Evolutionary conservation across 495 filamentous ascomycete species (phyloP), one percentile per base, ranked within the genome.

Genomic region (Pseudotulostoma volvatum): DNA sequence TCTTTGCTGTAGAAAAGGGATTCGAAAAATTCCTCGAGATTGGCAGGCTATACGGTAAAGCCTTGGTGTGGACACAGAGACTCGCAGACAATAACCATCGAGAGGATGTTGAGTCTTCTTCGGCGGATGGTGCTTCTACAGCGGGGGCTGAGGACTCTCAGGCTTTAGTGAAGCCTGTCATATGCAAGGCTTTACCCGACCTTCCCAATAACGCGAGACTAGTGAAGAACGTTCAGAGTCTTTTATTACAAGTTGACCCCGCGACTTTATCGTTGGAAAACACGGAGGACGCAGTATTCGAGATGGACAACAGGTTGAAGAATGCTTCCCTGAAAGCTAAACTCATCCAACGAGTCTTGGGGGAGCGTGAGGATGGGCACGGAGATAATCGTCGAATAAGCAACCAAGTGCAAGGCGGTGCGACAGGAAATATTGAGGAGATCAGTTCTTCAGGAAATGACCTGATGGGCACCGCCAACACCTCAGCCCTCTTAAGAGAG

Each of bases 1-100:
- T 81, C 9, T 83, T 96, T 52, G 90, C 88, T 0, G 69, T 96
- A 2, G 81, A 92, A 50, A 92, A 90, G 46, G 90, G 87, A 1
- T 96, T 88, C 42, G 82, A 90, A 50, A 95, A 93, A 59, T 93
- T 84, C 48, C 46, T 76, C 9, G 76, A 81, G 41, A 70, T 85
- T 48, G 92, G 90, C 1, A 66, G 66, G 39, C 52, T 99, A 15
- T 80, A 87, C 48, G 86, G 90, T n/a, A 77, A 73, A 50, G 74
- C 81, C 2, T 56, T 78, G 1, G 71, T 96, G 30, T 96, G 87
- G 90, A 73, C 77, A 30, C 71, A 74, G 14, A 61, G 78, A 44
- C 56, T 77, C 34, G 47, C 53, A 3, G 53, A 57, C 11, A 44
- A 41, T 18, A 46, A 55, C 11, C 34, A 43, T 11, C 38, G 47